Base-by-base conservation (phyloP, 495 filamentous ascomycete species). In the Polyplosphaeria fusca region DNA sequence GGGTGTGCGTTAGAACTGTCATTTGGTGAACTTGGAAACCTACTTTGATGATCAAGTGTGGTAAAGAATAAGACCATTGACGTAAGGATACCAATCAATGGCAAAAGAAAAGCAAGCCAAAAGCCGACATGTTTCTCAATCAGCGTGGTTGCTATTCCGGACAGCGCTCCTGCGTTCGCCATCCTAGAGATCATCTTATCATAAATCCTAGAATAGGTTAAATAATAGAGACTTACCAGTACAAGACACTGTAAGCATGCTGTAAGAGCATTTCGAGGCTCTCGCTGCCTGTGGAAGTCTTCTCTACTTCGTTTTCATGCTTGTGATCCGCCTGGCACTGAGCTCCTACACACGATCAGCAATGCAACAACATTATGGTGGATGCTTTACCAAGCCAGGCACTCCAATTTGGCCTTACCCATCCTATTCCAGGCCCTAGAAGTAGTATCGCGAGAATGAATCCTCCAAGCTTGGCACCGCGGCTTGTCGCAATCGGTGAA, bases 241-340 rank as follows among this genome's bases (percentile, higher is more conserved):
- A 42, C 63, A 79, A 85, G 67, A 81, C 79, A 37, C 82, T 77
- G 73, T 83, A 82, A 16, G 82, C 75, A 4, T 75, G 75, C 61
- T 82, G 79, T 4, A 82, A 77, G 2, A 81, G 85, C 23, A 80
- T 19, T 14, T 42, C 39, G 39, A 9, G 11, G 11, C 12, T 20
- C 7, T 14, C 19, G 9, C 19, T 18, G 39, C 39, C 39, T 5
- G 9, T 20, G 9, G 9, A 11, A 5, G 19, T 5, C 7, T 14
- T 14, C 5, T 11, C 12, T 18, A 42, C 39, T 7, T 19, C 9
- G 19, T 20, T 42, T 14, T 42, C 19, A 5, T 7, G 11, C 19
- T 42, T 18, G 7, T 7, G 5, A 42, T 42, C n/a, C n/a, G n/a
- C n/a, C n/a, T n/a, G n/a, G n/a, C n/a, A 42, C 16, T 42, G 39